A percentile compares a stretch with the other conserved stretches of the same genome.
Evolutionary conservation across 2,329 filamentous ascomycete species (phyloP).

Genomic region (Colletotrichum plurivorum): DNA sequence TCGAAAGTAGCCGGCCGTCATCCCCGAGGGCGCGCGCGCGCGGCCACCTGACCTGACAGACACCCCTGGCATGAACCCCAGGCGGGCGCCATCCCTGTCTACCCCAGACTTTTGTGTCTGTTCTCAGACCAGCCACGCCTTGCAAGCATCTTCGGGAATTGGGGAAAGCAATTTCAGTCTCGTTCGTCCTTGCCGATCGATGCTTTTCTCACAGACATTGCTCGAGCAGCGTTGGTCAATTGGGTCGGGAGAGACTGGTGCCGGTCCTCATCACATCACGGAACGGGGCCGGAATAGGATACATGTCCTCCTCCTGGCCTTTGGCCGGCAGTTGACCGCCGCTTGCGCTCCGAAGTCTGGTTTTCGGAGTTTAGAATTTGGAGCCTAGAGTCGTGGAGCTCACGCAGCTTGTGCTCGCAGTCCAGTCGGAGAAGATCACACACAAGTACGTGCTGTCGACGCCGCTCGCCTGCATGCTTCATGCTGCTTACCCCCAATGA

Average conservation of each 20-base stretch:
- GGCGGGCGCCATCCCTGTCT: constrained; percentile 33
- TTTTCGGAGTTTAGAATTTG: too few relatives aligned
- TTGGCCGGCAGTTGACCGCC: constrained; percentile 7
- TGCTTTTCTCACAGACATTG: constrained; percentile 6
- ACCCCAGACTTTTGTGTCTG: constrained; percentile 39
- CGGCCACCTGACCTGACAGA: constrained; percentile 33
- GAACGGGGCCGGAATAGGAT: constrained; percentile 8
- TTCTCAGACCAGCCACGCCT: constrained; percentile 35
- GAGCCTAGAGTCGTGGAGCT: too few relatives aligned
- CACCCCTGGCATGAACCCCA: constrained; percentile 32
- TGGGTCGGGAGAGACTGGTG: not conserved
- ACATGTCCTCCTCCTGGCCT: not conserved
- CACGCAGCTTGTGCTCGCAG: not conserved
- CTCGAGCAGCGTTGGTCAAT: constrained; percentile 19
- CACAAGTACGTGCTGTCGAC: constrained; percentile 1
- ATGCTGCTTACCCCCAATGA: constrained; percentile 20
- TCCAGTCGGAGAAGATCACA: constrained; percentile 4
- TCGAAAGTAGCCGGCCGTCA: constrained; percentile 21
- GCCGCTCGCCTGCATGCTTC: constrained; percentile 29
- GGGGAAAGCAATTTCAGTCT: constrained; percentile 31
- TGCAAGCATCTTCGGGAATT: constrained; percentile 38
- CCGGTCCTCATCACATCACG: not conserved
- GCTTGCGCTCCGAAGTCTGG: constrained; percentile 3
- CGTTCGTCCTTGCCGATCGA: constrained; percentile 18
- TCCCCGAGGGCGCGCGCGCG: not conserved